Evolutionary conservation across 352 stramenopile genomes (phyloP), one percentile per base, ranked within the genome.

Genomic region (Hyaloperonospora brassicae): DNA sequence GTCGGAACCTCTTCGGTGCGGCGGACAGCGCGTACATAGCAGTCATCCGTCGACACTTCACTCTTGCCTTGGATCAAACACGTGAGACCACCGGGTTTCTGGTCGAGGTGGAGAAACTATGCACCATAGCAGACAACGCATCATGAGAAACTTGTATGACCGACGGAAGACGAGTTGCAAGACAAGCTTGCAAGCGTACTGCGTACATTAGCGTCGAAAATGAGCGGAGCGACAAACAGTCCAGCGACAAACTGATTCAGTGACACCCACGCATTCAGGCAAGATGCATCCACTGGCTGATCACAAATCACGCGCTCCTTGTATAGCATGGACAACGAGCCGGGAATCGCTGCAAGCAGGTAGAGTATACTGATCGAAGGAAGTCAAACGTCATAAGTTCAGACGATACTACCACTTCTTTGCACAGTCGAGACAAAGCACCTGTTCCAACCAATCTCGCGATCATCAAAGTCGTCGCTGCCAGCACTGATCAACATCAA

Each of bases 281-380:
- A 94, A 31, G 82, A 74, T 68, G 92, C 87, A 52, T 94, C 79
- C 75, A 94, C 87, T 27, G 84, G 84, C 46, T 90, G 80, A 44
- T 88, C 70, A 24, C 78, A 75, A 57, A 94, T 90, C 11, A 76
- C 60, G 9, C 70, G 77, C 51, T 94, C 84, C 47, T 94, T 94
- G 64, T 94, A 94, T 38, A 93, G 59, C 73, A 92, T 90, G 10
- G 82, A 93, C n/a, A 92, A 39, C 0, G 84, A 69, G 2, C 79
- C 82, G 8, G 83, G 84, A 11, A 95, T 60, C 7, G 83, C 79
- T 14, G 84, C 82, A 22, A 92, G 49, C 34, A 93, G 52, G 50
- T 90, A 95, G 53, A 92, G 76, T 1, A 95, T 41, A 53, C 73
- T 83, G 34, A 25, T 12, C 12, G 30, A 57, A 48, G 53, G n/a